Base-by-base conservation (phyloP, 2,329 filamentous ascomycete species). In the Chrysoporthe puriensis region DNA sequence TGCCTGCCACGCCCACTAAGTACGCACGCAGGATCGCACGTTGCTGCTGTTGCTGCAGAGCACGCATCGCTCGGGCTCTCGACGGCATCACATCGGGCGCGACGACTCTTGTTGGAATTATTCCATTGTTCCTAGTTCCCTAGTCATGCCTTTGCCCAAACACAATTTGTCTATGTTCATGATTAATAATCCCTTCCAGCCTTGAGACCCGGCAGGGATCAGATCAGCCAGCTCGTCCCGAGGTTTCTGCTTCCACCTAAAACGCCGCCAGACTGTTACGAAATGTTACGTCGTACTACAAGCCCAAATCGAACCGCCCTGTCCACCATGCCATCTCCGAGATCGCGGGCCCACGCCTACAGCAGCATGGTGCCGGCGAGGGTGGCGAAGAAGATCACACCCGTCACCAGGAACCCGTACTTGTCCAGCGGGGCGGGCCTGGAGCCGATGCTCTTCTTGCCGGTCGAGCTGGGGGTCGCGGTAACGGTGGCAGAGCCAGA, bases 291-390 rank as follows among this genome's bases (percentile, higher is more conserved):
- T 62, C 9, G 16, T 44, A 26, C 16, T 42, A 61, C 64, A 36
- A 32, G 40, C 57, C 58, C 11, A 64, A 32, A 44, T 5, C 32
- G 48, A 34, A 34, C 44, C 26, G 26, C 26, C 18, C 8, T 59
- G 46, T 62, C 52, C 52, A 63, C 50, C 21, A 11, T 50, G 56
- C 46, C 34, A 26, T 32, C 42, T 43, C 16, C 8, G 7, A 18
- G 32, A 26, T 14, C n/a, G 21, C 32, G 16, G 14, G 21, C 5
- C 26, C 7, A 32, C 14, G 11, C 56, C 76, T 77, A 83, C 69
- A 83, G 71, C 34, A 82, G 67, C n/a, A 82, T 70, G 42, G 80
- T 78, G 43, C 81, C 80, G 32, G 73, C 73, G 11, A 83, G 73
- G 32, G 77, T 79, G 68, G 80, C 78, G 52, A 77, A 63, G 34